Conservation (phyloP, 352 stramenopile genomes). For the Phytophthora cryptogea region DNA sequence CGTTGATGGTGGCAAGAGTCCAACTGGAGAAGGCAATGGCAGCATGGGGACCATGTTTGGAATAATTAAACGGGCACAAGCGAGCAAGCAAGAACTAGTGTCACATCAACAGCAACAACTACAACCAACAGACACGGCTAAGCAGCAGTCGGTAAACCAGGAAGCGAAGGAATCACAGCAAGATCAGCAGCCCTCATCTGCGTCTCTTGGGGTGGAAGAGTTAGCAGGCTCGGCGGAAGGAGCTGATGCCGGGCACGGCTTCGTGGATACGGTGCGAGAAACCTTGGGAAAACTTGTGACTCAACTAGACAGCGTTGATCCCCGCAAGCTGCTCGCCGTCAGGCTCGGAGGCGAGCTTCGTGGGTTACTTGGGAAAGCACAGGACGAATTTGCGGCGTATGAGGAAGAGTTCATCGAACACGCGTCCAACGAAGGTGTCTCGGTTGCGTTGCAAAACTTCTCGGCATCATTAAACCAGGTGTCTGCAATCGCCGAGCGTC, state of each 20-base stretch:
- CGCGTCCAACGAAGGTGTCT: slow-evolving; percentile 51
- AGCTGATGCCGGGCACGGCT: slow-evolving; percentile 7
- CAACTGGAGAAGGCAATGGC: slow-evolving; percentile 9
- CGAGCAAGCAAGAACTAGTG: slow-evolving; percentile 10
- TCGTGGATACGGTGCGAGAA: slow-evolving; percentile 47
- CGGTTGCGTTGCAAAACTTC: slow-evolving; percentile 81
- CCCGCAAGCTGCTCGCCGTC: slow-evolving; percentile 63
- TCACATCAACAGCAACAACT: slow-evolving; percentile 7
- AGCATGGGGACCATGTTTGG: slow-evolving; percentile 49
- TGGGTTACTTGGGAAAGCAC: slow-evolving; percentile 76
- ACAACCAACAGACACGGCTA: slow-evolving; percentile 3
- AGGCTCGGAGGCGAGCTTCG: slow-evolving; percentile 71
- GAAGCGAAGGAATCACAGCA: slow-evolving; percentile 7
- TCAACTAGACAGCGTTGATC: slow-evolving; percentile 67
- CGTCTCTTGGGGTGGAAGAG: slow-evolving; percentile 17
- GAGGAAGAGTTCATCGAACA: slow-evolving; percentile 63
- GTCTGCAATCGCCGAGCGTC: slow-evolving; percentile 53
- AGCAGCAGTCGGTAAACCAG: slow-evolving; percentile 13
- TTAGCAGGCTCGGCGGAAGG: neutral
- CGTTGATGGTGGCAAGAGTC: slow-evolving; percentile 6
- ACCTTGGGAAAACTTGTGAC: slow-evolving; percentile 52
- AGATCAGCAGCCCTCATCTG: slow-evolving; percentile 6
- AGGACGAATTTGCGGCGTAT: slow-evolving; percentile 78
- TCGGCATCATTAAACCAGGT: slow-evolving; percentile 61
- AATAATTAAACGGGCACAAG: slow-evolving; percentile 49